Evolutionary conservation across 2,329 filamentous ascomycete genomes (phyloP), one percentile per base, ranked within the genome.

Genomic region (Cladosporium cucumerinum): DNA sequence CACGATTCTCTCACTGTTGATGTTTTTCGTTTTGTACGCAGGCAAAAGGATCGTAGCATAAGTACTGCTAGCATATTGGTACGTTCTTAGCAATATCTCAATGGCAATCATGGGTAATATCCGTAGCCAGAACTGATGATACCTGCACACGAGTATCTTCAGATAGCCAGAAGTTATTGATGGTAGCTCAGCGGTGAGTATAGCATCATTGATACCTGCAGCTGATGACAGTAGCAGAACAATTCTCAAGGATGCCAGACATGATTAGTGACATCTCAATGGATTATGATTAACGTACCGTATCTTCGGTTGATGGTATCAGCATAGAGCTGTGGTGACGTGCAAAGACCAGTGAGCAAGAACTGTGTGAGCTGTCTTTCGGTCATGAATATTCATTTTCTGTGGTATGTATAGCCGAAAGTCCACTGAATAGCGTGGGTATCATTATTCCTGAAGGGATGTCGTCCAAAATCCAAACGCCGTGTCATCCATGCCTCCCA

Each of bases 401-500:
- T 39, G 21, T 39, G 55, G n/a, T 57, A 43, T 57, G 55, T 57
- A 57, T 57, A 43, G 55, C 55, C 55, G 55, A 46, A 36, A 57
- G 34, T 43, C 55, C 32, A 57, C 55, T 57, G n/a, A 43, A 39
- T 26, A 43, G 55, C 55, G 55, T 57, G 55, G 55, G 55, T 57
- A 57, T 57, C 55, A 57, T 57, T 36, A 57, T 57, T 23, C 55
- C 30, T 14, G 23, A 28, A 57, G 55, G 32, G 21, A 58, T 46
- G 23, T 46, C 32, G 18, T 43, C 55, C 55, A 39, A 39, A 43
- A 43, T 28, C 55, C 55, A n/a, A 58, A 58, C 55, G 55, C 55
- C 55, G 55, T 16, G 36, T 43, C 23, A 46, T 58, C 32, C 32
- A 46, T 58, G 55, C 55, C 34, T 46, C 21, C 55, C n/a, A 30